These are phyloP conservation scores for Trichaptum fuscoviolaceum DNA, from an alignment of 768 basidiomycete species.

Conservation along the genomic window DNA sequence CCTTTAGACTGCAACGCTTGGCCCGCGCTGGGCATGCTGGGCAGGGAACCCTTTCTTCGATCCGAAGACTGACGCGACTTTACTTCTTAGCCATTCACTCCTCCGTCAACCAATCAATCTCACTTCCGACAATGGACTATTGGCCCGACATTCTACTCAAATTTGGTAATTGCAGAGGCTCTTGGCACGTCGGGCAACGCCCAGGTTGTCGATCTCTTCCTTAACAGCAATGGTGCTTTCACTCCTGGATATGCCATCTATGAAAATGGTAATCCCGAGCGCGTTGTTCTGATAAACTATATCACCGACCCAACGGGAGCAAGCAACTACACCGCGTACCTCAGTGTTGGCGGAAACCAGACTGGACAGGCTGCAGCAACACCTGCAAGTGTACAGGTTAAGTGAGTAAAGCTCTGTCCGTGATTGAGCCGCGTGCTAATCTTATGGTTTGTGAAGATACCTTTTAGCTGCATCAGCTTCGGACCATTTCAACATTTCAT, in stretches of 20 bases:
- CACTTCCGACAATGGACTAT: conserved; percentile 65
- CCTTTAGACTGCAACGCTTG: conserved; percentile 21
- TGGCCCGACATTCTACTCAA: conserved; percentile 69
- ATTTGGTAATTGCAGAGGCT: conserved; percentile 63
- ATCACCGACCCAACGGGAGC: conserved; percentile 54
- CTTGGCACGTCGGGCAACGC: conserved; percentile 61
- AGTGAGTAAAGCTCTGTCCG: conserved; percentile 31
- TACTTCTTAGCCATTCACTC: conserved; percentile 28
- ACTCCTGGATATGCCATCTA: conserved; percentile 71
- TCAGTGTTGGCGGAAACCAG: conserved; percentile 42
- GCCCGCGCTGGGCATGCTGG: conserved; percentile 34
- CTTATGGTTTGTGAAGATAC: conserved; percentile 34
- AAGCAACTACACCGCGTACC: conserved; percentile 44
- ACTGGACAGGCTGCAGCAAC: conserved; percentile 32
- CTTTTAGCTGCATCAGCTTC: conserved; percentile 50
- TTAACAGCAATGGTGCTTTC: conserved; percentile 42
- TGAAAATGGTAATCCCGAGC: conserved; percentile 56
- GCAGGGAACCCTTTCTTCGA: background rate
- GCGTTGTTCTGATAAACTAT: conserved; percentile 71
- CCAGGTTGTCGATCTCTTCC: conserved; percentile 61
- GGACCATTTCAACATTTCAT: conserved; percentile 62
- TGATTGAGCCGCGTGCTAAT: background rate
- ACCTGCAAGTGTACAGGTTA: conserved; percentile 47
- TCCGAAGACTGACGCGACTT: background rate
- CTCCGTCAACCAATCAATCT: conserved; percentile 52